phyloP scores from a whole-genome alignment of 768 basidiomycete species.

The Gautieria morchelliformis region DNA sequence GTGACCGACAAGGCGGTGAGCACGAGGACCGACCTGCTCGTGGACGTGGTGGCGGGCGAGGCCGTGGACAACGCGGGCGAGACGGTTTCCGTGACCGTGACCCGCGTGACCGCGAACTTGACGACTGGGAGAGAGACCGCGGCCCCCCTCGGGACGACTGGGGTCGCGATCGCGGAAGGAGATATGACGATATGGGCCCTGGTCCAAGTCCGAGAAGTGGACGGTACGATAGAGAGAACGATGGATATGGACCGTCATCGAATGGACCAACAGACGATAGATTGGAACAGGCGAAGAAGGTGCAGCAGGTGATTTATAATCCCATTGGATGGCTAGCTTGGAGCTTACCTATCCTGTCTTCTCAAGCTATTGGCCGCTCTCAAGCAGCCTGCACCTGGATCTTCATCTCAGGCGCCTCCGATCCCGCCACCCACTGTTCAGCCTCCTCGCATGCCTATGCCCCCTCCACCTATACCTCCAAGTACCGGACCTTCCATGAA shows the following conservation, averaged over 20 bases:
- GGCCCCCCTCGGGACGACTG: slow-evolving; percentile 26
- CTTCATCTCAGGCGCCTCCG: slow-evolving; percentile 13
- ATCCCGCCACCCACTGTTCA: slow-evolving; percentile 26
- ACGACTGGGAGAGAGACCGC: slow-evolving; percentile 22
- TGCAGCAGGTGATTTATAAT: slow-evolving; percentile 51
- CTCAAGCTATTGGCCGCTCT: slow-evolving; percentile 61
- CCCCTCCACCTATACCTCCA: slow-evolving; percentile 14
- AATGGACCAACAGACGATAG: slow-evolving; percentile 52
- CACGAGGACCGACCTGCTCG: slow-evolving; percentile 1
- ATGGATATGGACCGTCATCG: slow-evolving; percentile 11
- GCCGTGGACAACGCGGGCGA: slow-evolving; percentile 36
- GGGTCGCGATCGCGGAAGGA: slow-evolving; percentile 29
- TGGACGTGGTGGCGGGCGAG: slow-evolving; percentile 25
- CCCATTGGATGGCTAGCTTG: background rate
- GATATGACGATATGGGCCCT: slow-evolving; percentile 16
- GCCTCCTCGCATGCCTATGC: slow-evolving; percentile 20
- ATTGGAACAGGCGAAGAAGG: slow-evolving; percentile 78
- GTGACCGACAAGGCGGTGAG: slow-evolving; percentile 2
- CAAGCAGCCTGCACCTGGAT: slow-evolving; percentile 46
- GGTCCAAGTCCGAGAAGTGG: slow-evolving; percentile 32
- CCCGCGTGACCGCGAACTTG: slow-evolving; percentile 23
- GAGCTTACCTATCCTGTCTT: background rate
- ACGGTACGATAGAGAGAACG: slow-evolving; percentile 23
- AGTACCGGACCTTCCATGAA: slow-evolving; percentile 20
- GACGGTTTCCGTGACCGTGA: slow-evolving; percentile 24